Percentiles rank a stretch among this genome's conserved stretches.
Evolutionary conservation across 2,329 filamentous ascomycete genomes (phyloP).

Genomic region (Pseudogymnoascus sp.): DNA sequence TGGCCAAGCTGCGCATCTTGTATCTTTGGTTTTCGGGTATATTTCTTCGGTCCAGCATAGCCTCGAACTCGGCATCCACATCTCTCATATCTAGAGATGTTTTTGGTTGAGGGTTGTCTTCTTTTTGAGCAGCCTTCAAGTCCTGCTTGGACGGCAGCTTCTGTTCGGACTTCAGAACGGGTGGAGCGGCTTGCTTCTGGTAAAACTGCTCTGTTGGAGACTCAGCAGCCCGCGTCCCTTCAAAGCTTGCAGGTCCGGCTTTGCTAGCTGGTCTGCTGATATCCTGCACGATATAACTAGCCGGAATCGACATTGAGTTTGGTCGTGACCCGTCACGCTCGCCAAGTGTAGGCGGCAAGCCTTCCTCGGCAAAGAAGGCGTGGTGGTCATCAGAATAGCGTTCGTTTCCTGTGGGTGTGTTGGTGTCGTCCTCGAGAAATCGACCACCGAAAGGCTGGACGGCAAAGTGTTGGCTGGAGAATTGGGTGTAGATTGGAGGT

Average conservation of each 20-base stretch:
- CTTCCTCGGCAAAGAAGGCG: constrained; percentile 6
- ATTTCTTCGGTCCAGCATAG: constrained; percentile 73
- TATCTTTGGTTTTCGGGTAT: constrained; percentile 90
- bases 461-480: constrained; percentile 37
- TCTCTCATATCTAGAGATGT: constrained; percentile 40
- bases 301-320: constrained; percentile 27
- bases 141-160: background rate
- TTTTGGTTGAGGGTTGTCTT: constrained; percentile 2
- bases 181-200: background rate
- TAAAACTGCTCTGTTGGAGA: constrained; percentile 1
- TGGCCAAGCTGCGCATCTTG: constrained; percentile 84
- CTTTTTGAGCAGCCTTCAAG: background rate
- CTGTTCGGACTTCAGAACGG: background rate
- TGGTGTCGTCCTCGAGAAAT: constrained; percentile 29
- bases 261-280: constrained; percentile 22
- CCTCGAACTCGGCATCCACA: constrained; percentile 50
- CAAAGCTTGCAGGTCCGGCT: background rate
- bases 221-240: background rate
- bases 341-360: constrained; percentile 21
- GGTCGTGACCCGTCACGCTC: constrained; percentile 22
- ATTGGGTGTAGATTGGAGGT: constrained; percentile 74
- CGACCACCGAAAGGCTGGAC: constrained; percentile 32
- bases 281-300: constrained; percentile 28
- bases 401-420: constrained; percentile 27
- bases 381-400: constrained; percentile 23